Conservation (phyloP, 2,329 filamentous ascomycete genomes). For the Talaromyces rugulosus region DNA sequence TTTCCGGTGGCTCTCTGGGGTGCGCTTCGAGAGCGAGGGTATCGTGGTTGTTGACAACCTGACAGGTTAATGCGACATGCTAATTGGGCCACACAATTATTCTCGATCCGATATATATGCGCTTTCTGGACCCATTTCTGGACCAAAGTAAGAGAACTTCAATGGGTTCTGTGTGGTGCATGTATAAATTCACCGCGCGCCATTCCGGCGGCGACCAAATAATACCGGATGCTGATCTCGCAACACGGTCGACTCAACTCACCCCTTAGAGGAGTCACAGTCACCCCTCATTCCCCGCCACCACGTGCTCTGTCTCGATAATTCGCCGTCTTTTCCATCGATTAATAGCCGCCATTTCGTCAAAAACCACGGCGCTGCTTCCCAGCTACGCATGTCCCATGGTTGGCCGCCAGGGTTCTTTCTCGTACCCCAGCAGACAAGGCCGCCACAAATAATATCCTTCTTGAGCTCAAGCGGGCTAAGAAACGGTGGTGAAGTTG, state of each 20-base stretch:
- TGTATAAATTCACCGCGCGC: neutral
- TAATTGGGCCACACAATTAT: neutral
- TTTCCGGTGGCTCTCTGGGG: neutral
- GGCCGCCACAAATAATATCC: slow-evolving; percentile 12
- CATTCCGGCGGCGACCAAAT: neutral
- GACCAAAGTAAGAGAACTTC: too few species aligned
- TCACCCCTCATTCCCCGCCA: slow-evolving; percentile 20
- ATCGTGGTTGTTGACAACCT: neutral
- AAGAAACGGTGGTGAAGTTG: slow-evolving; percentile 6
- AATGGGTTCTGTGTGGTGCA: neutral
- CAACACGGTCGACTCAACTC: neutral
- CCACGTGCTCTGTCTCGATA: slow-evolving; percentile 23
- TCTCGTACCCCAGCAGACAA: slow-evolving; percentile 12
- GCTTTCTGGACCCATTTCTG: neutral
- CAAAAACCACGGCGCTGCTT: slow-evolving; percentile 42
- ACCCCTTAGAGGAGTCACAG: slow-evolving; percentile 7
- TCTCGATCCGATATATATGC: neutral
- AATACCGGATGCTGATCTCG: neutral
- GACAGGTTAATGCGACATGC: neutral
- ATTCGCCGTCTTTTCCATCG: slow-evolving; percentile 35
- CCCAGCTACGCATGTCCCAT: slow-evolving; percentile 45
- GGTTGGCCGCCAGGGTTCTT: slow-evolving; percentile 27
- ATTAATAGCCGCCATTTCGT: slow-evolving; percentile 37
- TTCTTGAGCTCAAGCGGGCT: slow-evolving; percentile 11
- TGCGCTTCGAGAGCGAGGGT: neutral